A percentile compares a stretch with the other conserved stretches of the same genome.
Conservation (phyloP, 2,329 filamentous ascomycete species). For the Curvularia verruculosa region DNA sequence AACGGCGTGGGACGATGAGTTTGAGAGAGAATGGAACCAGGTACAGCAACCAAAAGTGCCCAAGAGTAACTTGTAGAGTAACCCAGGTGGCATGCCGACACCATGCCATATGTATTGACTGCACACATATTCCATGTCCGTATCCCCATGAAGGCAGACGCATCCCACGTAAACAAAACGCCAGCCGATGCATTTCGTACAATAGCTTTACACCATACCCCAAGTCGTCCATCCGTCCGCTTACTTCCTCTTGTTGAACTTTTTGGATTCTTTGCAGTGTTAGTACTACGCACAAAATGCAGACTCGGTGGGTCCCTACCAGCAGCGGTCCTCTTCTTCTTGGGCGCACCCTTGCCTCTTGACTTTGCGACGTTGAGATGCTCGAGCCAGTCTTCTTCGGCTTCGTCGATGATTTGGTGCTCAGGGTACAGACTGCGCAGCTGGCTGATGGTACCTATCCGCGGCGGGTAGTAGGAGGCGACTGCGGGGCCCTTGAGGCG, state of each 20-base stretch:
- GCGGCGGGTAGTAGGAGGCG: slow-evolving; percentile 86
- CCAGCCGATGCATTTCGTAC: slow-evolving; percentile 16
- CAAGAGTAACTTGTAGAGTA: slow-evolving; percentile 29
- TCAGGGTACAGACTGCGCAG: slow-evolving; percentile 73
- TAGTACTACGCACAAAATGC: slow-evolving; percentile 1
- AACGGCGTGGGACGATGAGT: slow-evolving; percentile 55
- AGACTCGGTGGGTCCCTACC: slow-evolving; percentile 42
- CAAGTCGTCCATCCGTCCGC: neutral
- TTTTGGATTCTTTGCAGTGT: slow-evolving; percentile 50
- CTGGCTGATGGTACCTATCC: slow-evolving; percentile 72
- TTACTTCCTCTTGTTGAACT: slow-evolving; percentile 55
- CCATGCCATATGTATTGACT: neutral
- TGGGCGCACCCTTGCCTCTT: slow-evolving; percentile 84
- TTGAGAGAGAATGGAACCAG: slow-evolving; percentile 40
- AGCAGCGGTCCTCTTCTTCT: slow-evolving; percentile 77
- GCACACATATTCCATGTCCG: neutral
- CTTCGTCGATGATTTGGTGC: slow-evolving; percentile 73
- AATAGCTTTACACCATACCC: slow-evolving; percentile 6
- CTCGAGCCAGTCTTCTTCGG: slow-evolving; percentile 79
- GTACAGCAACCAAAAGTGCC: slow-evolving; percentile 8
- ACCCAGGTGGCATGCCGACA: neutral
- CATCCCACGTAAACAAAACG: neutral
- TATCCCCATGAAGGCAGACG: neutral
- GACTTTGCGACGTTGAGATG: slow-evolving; percentile 58
- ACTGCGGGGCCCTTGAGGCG: slow-evolving; percentile 82